Base-by-base conservation (phyloP, 495 filamentous ascomycete species). In the Penicillium salamii region DNA sequence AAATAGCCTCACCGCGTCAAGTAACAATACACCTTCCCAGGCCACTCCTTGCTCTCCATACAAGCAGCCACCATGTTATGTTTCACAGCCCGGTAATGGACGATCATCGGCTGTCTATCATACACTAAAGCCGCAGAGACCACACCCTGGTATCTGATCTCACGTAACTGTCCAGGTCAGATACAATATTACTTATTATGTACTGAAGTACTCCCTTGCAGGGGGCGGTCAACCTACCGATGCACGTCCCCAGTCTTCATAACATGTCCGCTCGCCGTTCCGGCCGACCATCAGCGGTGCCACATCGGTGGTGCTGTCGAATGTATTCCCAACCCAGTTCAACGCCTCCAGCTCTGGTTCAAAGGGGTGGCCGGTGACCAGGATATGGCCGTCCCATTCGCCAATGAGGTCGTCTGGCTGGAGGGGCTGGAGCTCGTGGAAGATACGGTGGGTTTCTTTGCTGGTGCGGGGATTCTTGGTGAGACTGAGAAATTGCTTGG, bases 101-200 rank as follows among this genome's bases (percentile, higher is more conserved):
- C 66, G 38, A 63, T 56, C 18, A 63, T 52, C 5, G 63, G 63
- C 9, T 41, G 41, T 7, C 57, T 38, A 34, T 69, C 64, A 31
- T 69, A 67, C 5, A 69, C 51, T 52, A 69, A 55, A 17, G 61
- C 47, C 13, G 59, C 55, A 5, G 59, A 62, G 0, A 64, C 54
- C n/a, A 57, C 52, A 2, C 57, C 61, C 21, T 58, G 51, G 19
- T 57, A 64, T 36, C 56, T 56, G 13, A 66, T 46, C 28, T 68
- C 60, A 24, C 65, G 51, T 23, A 66, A 21, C 57, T 61, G 39
- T 19, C 11, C 39, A 29, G 8, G 24, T 28, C 29, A 24, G 39
- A 19, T 19, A 35, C 9, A 34, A 34, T 15, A 5, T n/a, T n/a
- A n/a, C n/a, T n/a, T n/a, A n/a, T n/a, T n/a, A n/a, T n/a, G n/a